Evolutionary conservation across 495 filamentous ascomycete species (phyloP), one percentile per base, ranked within the genome.

Genomic region (Penicillium psychrofluorescens): DNA sequence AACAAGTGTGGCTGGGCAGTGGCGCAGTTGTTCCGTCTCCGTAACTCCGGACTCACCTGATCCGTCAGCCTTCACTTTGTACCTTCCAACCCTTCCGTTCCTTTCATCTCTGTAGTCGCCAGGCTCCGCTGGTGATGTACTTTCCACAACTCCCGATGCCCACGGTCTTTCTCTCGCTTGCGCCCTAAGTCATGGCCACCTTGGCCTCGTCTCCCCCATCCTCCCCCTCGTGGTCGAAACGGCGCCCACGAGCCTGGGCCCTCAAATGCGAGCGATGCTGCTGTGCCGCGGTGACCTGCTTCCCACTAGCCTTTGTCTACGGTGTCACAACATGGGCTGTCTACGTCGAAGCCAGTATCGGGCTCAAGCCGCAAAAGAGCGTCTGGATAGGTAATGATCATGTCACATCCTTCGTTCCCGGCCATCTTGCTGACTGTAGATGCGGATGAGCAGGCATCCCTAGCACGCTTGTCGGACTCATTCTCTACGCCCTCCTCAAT

Each of bases 241-340:
- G 70, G 46, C 61, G 61, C n/a, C 55, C 70, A 52, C 59, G 70
- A 54, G 50, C 75, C 53, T 92, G 82, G 77, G 86, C 81, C 7
- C 77, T 87, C 36, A 80, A 76, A 55, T 76, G 85, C 55, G 90
- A 96, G 68, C 86, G 90, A 29, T 80, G 77, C 63, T 95, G 88
- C 68, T 96, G 92, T 61, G 69, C 72, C 10, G 76, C 77, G 11
- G 72, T 83, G 30, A 84, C 80, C n/a, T 95, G 90, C 61, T 90
- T 96, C 51, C 92, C 92, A 8, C 74, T 98, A 1, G 67, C 67
- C 33, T 95, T 98, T 63, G 86, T 98, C 45, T 96, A 95, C 55
- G 77, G 85, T 32, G 54, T 95, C 41, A 94, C 86, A 6, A 85
- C 80, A 6, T 98, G 92, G 92, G 89, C 90, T 2, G 79, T 85